Base-by-base conservation (phyloP, 139 green algal genomes). In the Protoeuglena noctilucae region DNA sequence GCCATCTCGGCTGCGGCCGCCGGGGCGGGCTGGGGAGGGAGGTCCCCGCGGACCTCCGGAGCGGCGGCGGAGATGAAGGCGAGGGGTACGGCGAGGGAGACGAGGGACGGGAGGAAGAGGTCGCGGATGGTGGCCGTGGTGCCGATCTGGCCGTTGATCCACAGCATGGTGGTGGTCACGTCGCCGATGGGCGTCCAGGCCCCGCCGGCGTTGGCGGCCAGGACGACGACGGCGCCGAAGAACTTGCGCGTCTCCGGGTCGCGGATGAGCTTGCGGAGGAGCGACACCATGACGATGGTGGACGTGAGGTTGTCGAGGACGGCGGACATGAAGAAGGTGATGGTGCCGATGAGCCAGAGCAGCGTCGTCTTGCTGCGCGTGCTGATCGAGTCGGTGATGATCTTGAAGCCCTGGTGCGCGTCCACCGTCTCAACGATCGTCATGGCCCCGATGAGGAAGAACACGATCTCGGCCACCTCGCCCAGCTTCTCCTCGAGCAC, bases 131-230 rank as follows among this genome's bases (percentile, higher is more conserved):
- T 87, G 22, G 62, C 28, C 3, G 61, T 2, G 24, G 78, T 71
- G 6, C 67, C 66, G 40, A 87, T 70, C 41, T 87, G 71, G 41
- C 78, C 79, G 56, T 78, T 62, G 31, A 87, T 78, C 78, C 78
- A 87, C 40, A 87, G 72, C 79, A 87, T 87, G 25, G 75, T 87
- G 26, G 79, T 87, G 25, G 78, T 87, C 3, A 84, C 71, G 39
- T 84, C 75, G 1, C 71, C 78, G 25, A 87, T 87, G 43, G 78
- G 78, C 16, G 78, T 87, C 78, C 78, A 87, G 1, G 78, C 78
- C 3, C 78, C 78, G 12, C 78, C 78, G 7, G 78, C 72, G 49
- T 87, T 87, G 6, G 78, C 78, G 2, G 78, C 78, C 31, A 87
- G 71, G 16, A 87, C 78, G 6, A 87, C 78, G 6, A 69, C 58